Conservation (phyloP, 371 early-diverging fungal genomes). For the Apophysomyces sp. region DNA sequence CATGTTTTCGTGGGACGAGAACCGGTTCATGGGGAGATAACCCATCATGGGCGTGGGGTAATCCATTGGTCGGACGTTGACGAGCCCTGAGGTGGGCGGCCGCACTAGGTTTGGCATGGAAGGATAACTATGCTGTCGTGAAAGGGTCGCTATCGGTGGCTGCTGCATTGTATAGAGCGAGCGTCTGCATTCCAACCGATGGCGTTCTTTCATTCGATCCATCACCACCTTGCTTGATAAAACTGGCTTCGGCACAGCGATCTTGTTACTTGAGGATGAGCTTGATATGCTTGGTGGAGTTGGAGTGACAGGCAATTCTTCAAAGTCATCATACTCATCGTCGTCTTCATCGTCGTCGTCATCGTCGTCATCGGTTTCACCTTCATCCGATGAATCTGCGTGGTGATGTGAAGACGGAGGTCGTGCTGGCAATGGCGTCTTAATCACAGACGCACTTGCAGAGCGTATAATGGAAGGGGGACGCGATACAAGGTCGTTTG, state of each 20-base stretch:
- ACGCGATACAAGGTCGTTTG: background rate
- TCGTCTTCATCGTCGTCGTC: background rate
- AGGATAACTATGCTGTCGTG: background rate
- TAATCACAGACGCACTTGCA: background rate
- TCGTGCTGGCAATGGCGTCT: background rate
- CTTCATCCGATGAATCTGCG: background rate
- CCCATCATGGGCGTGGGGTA: background rate
- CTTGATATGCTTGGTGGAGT: background rate
- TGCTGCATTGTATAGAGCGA: background rate
- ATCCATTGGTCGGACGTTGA: background rate
- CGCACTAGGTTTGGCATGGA: background rate
- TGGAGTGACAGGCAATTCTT: background rate
- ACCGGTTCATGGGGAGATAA: background rate
- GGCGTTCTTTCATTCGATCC: conserved; percentile 1
- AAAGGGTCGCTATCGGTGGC: background rate
- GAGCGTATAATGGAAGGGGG: background rate
- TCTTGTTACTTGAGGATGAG: background rate
- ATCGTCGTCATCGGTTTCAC: background rate
- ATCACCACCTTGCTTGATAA: background rate
- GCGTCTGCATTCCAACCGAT: background rate
- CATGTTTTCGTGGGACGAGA: background rate
- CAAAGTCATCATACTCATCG: background rate
- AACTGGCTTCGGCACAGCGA: background rate
- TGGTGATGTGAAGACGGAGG: background rate
- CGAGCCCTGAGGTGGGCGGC: background rate